Base-by-base conservation (phyloP, 768 basidiomycete species). In the Chiua virens region DNA sequence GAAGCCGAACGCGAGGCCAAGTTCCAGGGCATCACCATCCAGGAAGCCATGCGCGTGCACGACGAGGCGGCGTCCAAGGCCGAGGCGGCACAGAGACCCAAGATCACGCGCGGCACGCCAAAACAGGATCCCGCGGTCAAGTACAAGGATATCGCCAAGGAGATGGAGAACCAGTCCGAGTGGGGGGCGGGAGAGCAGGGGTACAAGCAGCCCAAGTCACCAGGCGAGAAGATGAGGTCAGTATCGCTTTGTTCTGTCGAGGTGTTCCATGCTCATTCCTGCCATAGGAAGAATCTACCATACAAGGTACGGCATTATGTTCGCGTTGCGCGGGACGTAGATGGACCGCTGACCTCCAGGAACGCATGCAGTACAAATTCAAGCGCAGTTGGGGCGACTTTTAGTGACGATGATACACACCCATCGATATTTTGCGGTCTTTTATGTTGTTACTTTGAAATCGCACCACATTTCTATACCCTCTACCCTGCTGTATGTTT, bases 381-480 rank as follows among this genome's bases (percentile, higher is more conserved):
- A 82, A 84, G 45, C 81, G 88, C 51, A 89, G 74, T 59, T 93
- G 90, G 89, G 89, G 88, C 38, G 90, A 93, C 68, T 93, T 92
- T 70, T 92, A 62, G 78, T 47, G 50, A n/a, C n/a, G n/a, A 32
- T 45, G 34, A 30, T 46, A 35, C 36, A 28, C 50, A 40, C 48
- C 5, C 39, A 28, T 55, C 42, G 46, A 37, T 55, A 53, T 56
- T 47, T 53, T 45, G 34, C 40, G 10, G 28, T 39, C 15, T 8
- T 28, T 35, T 54, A 54, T 44, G 27, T 50, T 22, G 32, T 53
- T 36, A n/a, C 32, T 39, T 17, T 54, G 49, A 57, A 62, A 46
- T 53, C 49, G 42, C 48, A 45, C 15, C 50, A 62, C 63, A 63
- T 67, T 14, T 57, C 57, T 67, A 67, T 65, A 62, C 57, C 57